These are phyloP conservation scores for Leptosphaerulina australis DNA, from an alignment of 2,329 filamentous ascomycete species.

Conservation along the genomic window DNA sequence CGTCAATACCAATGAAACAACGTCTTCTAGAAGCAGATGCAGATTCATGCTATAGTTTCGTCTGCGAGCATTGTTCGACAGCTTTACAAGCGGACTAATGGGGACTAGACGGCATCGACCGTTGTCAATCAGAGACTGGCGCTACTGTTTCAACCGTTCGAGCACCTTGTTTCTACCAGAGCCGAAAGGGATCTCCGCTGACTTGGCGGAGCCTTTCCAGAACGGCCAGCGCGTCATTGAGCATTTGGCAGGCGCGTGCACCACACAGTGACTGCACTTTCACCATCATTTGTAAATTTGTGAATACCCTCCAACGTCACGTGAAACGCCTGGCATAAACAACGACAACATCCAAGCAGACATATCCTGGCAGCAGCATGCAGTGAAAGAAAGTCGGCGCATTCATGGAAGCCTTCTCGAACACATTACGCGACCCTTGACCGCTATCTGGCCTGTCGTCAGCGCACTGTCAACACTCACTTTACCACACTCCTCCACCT, in stretches of 20 bases:
- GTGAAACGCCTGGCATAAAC: constrained; percentile 32
- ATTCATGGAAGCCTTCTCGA: constrained; percentile 37
- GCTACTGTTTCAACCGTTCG: constrained; percentile 36
- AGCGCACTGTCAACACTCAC: constrained; percentile 22
- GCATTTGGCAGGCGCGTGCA: constrained; percentile 3
- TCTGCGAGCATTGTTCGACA: constrained; percentile 7
- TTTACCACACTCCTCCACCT: constrained; percentile 35
- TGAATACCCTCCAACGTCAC: constrained; percentile 12
- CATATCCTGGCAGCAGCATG: constrained; percentile 9
- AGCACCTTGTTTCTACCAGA: constrained; percentile 4
- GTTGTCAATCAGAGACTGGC: constrained; percentile 31
- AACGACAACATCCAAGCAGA: not conserved
- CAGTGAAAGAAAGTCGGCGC: constrained; percentile 25
- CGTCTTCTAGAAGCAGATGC: constrained; percentile 14
- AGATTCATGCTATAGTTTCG: constrained; percentile 16
- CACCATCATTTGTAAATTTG: not conserved
- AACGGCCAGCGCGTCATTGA: constrained; percentile 26
- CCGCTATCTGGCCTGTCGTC: constrained; percentile 19
- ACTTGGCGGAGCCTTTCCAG: constrained; percentile 8
- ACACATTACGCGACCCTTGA: constrained; percentile 31
- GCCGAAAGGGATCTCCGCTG: constrained; percentile 3
- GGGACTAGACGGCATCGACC: constrained; percentile 22
- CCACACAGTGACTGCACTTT: constrained; percentile 4
- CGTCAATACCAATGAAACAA: too few species aligned
- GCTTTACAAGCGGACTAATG: constrained; percentile 10